Percentiles rank a stretch among this genome's conserved stretches.
These are phyloP conservation scores for Coniochaeta sp. DNA, from an alignment of 2,329 filamentous ascomycete species.

Conservation along the genomic window DNA sequence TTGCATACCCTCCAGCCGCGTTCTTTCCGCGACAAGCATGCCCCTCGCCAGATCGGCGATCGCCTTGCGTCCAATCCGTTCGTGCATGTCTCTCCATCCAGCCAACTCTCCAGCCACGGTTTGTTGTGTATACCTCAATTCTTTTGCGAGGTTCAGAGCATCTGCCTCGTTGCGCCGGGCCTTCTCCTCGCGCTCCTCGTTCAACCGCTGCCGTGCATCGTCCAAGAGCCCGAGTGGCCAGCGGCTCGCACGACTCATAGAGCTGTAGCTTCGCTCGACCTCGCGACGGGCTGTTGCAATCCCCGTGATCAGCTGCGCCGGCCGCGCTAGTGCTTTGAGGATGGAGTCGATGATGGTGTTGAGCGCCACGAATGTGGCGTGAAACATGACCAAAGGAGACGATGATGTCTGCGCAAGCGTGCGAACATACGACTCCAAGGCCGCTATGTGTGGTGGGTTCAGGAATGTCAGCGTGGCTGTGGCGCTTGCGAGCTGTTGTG, in stretches of 20 bases:
- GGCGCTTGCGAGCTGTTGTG: conserved; percentile 43
- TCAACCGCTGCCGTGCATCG: conserved; percentile 73
- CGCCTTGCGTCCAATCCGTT: conserved; percentile 65
- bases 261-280: conserved; percentile 70
- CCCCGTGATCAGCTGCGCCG: conserved; percentile 66
- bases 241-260: conserved; percentile 64
- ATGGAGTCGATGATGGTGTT: conserved; percentile 79
- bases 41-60: conserved; percentile 68
- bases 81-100: conserved; percentile 87
- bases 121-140: conserved; percentile 87
- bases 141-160: conserved; percentile 65
- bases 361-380: conserved; percentile 70
- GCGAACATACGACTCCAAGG: conserved; percentile 65
- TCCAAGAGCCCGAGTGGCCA: conserved; percentile 81
- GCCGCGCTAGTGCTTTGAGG: conserved; percentile 69
- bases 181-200: conserved; percentile 78
- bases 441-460: conserved; percentile 57
- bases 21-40: conserved; percentile 74
- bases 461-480: conserved; percentile 57
- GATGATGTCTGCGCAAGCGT: conserved; percentile 61
- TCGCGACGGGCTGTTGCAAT: conserved; percentile 69
- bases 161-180: conserved; percentile 64
- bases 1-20: conserved; percentile 71
- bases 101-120: conserved; percentile 87
- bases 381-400: conserved; percentile 65